phyloP scores from a whole-genome alignment of 176 grass and related monocot species.

The Oryza nivara region DNA sequence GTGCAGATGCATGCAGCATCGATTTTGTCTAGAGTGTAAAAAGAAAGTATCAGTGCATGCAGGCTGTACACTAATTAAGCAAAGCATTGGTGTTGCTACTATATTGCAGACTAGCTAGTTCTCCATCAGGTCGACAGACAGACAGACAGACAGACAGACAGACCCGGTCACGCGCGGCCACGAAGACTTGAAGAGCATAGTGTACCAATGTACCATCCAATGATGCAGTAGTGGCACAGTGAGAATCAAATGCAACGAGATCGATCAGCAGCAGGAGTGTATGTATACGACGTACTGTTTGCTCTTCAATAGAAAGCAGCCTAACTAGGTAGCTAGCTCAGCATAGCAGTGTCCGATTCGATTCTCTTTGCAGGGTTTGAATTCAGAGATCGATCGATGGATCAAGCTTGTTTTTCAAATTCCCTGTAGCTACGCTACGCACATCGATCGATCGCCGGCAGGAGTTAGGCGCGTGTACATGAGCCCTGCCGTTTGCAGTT shows the following conservation, averaged over 20 bases:
- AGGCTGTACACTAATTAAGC: no score
- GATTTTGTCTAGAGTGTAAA: no score
- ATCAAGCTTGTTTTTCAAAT: not conserved
- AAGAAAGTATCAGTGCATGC: no score
- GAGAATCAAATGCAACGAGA: constrained; percentile 5
- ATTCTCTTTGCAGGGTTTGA: not conserved
- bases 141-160: not conserved
- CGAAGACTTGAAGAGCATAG: not conserved
- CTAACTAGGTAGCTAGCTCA: not conserved
- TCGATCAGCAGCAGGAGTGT: not conserved
- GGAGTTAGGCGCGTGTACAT: constrained; percentile 25
- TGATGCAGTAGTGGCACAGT: not conserved
- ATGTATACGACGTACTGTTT: not conserved
- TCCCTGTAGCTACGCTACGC: not conserved
- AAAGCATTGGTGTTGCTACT: not conserved
- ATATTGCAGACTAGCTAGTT: not conserved
- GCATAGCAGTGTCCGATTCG: not conserved
- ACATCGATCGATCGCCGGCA: not conserved
- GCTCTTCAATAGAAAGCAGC: not conserved
- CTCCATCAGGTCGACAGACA: not conserved
- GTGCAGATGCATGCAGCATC: no score
- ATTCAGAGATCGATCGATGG: no score
- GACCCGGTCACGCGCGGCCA: not conserved
- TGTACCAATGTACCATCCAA: no score
- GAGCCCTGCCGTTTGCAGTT: not conserved